A percentile compares a stretch with the other conserved stretches of the same genome.
These are phyloP conservation scores for Basipetospora chlamydospora DNA, from an alignment of 2,329 filamentous ascomycete species.

Conservation along the genomic window DNA sequence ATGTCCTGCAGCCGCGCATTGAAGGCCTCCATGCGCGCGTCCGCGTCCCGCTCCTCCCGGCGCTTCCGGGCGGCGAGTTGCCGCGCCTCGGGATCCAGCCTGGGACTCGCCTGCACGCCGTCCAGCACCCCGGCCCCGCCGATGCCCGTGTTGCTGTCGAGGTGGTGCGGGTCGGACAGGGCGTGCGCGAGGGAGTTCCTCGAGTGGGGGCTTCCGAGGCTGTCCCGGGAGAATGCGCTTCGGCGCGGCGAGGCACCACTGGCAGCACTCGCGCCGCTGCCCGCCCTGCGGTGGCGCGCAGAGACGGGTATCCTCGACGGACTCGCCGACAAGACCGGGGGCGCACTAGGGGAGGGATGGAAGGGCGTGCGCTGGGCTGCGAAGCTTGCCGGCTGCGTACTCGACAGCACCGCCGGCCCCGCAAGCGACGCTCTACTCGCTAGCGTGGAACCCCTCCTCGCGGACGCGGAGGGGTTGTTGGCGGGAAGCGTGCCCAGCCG, in stretches of 20 bases:
- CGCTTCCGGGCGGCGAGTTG: slow-evolving; percentile 57
- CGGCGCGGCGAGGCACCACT: too few relatives aligned
- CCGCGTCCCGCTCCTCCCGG: slow-evolving; percentile 61
- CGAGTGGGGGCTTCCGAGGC: too few relatives aligned
- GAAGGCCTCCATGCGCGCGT: slow-evolving; percentile 65
- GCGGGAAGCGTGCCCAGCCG: slow-evolving; percentile 15
- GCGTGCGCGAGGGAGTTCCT: too few relatives aligned
- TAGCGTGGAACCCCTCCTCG: slow-evolving; percentile 6
- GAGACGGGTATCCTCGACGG: slow-evolving; percentile 6
- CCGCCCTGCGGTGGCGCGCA: too few relatives aligned
- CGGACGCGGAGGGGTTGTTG: background rate
- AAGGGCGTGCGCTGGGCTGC: slow-evolving; percentile 18
- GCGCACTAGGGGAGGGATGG: slow-evolving; percentile 1
- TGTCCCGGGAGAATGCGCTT: too few relatives aligned
- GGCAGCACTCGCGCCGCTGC: too few relatives aligned
- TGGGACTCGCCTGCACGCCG: slow-evolving; percentile 27
- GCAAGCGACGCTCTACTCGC: slow-evolving; percentile 1
- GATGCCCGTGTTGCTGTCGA: too few relatives aligned
- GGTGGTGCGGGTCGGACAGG: too few relatives aligned
- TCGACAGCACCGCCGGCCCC: slow-evolving; percentile 8
- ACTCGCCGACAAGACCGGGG: slow-evolving; percentile 9
- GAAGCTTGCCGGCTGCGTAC: slow-evolving; percentile 7
- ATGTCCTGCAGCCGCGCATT: slow-evolving; percentile 69
- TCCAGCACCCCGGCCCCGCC: too few relatives aligned
- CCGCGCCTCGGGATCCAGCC: slow-evolving; percentile 52